Evolutionary conservation across 176 grass and related monocot genomes (phyloP).

Genomic region (Themeda triandra): DNA sequence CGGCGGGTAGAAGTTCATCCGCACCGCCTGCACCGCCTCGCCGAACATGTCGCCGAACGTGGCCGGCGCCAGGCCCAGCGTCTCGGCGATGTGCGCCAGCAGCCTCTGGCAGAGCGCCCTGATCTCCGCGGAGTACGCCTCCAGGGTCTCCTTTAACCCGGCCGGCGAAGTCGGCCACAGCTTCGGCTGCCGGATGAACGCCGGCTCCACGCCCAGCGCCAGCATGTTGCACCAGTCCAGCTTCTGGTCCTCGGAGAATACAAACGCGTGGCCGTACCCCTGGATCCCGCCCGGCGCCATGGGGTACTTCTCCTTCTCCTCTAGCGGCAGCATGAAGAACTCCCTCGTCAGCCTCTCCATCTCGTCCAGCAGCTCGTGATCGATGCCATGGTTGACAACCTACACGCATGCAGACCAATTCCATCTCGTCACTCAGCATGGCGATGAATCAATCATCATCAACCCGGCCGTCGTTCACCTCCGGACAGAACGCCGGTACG

Average conservation of each 20-base stretch:
- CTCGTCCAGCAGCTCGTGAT: constrained; percentile 39
- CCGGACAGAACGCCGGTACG: background rate
- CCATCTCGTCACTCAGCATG: background rate
- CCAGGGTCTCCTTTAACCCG: constrained; percentile 48
- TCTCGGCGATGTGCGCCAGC: constrained; percentile 47
- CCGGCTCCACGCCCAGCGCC: constrained; percentile 67
- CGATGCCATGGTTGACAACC: constrained; percentile 85
- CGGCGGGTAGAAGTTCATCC: constrained; percentile 89
- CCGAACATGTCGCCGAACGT: constrained; percentile 68
- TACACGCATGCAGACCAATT: background rate
- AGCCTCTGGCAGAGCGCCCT: constrained; percentile 50
- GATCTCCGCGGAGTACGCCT: constrained; percentile 59
- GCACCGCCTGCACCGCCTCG: constrained; percentile 78
- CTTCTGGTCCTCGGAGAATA: constrained; percentile 95
- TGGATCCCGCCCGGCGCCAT: constrained; percentile 77
- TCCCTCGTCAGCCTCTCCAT: constrained; percentile 61
- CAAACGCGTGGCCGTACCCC: constrained; percentile 86
- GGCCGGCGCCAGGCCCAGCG: constrained; percentile 37
- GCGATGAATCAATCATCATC: background rate
- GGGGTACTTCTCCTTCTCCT: constrained; percentile 82
- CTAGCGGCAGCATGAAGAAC: constrained; percentile 91
- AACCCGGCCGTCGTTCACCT: background rate
- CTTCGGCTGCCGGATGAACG: constrained; percentile 49
- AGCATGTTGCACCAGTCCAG: constrained; percentile 97
- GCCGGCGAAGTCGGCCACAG: constrained; percentile 76